Conservation (phyloP, 2,329 filamentous ascomycete genomes). For the Chrysosporium queenslandicum region DNA sequence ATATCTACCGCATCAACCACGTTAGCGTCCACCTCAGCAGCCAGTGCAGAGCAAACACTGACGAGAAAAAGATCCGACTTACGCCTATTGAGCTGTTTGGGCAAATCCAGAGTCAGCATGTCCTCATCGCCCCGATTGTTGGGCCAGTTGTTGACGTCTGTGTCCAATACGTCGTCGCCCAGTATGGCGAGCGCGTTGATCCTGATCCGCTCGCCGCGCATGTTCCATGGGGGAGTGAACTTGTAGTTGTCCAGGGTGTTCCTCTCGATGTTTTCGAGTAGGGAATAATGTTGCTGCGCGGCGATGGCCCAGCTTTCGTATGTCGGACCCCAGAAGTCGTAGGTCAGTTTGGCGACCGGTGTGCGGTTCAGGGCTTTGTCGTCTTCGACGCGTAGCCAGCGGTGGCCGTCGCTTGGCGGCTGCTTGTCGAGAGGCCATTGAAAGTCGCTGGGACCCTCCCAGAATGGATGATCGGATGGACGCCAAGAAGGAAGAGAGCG, state of each 20-base stretch:
- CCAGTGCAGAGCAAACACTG: background rate
- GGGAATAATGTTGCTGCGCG: constrained; percentile 10
- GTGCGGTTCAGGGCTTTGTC: constrained; percentile 7
- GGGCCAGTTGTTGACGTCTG: constrained; percentile 8
- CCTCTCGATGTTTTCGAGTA: constrained; percentile 10
- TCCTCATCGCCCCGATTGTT: constrained; percentile 7
- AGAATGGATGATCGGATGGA: constrained; percentile 13
- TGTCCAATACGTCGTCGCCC: constrained; percentile 7
- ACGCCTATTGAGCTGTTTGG: constrained; percentile 9
- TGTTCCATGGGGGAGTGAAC: constrained; percentile 10
- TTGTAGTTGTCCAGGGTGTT: constrained; percentile 10
- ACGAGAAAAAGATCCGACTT: background rate
- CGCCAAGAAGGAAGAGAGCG: constrained; percentile 9
- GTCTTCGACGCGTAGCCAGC: constrained; percentile 11
- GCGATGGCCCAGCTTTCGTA: constrained; percentile 12
- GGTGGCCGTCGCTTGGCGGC: constrained; percentile 6
- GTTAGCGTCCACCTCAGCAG: no score
- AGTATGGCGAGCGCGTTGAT: constrained; percentile 9
- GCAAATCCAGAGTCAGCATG: constrained; percentile 7
- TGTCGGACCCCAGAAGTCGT: constrained; percentile 8
- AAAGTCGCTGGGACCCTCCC: constrained; percentile 9
- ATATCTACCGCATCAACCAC: background rate
- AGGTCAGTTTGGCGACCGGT: constrained; percentile 4
- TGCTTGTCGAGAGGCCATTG: constrained; percentile 7
- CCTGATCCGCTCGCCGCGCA: constrained; percentile 9